Evolutionary conservation across 2,329 filamentous ascomycete species (phyloP).

Genomic region (Alternaria sp.): DNA sequence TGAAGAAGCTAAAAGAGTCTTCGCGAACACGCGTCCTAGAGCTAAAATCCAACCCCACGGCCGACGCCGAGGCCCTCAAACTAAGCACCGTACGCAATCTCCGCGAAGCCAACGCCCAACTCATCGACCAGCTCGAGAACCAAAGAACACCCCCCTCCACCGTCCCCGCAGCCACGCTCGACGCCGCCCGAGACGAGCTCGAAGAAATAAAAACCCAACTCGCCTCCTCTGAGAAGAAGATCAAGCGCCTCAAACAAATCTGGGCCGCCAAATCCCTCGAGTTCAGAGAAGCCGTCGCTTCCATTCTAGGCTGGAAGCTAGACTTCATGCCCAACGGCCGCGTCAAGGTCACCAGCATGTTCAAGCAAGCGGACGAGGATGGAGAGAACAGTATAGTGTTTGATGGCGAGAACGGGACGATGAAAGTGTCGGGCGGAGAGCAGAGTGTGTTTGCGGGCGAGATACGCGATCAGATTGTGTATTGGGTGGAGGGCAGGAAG

Average conservation of each 20-base stretch:
- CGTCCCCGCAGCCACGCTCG: conserved; percentile 78
- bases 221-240: conserved; percentile 78
- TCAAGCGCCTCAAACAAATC: conserved; percentile 86
- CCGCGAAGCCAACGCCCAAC: conserved; percentile 81
- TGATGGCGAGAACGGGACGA: conserved; percentile 91
- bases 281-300: conserved; percentile 94
- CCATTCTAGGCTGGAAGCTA: conserved; percentile 90
- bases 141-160: conserved; percentile 52
- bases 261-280: conserved; percentile 90
- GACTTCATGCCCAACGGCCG: conserved; percentile 98
- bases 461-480: conserved; percentile 86
- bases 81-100: conserved; percentile 77
- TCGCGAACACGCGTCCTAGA: conserved; percentile 83
- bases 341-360: conserved; percentile 87
- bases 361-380: conserved; percentile 73
- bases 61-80: conserved; percentile 84
- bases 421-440: conserved; percentile 95
- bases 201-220: conserved; percentile 59
- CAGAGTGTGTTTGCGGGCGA: conserved; percentile 83
- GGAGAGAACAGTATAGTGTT: conserved; percentile 71
- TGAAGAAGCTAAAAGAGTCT: conserved; percentile 69
- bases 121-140: conserved; percentile 73
- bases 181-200: conserved; percentile 77
- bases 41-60: conserved; percentile 89
- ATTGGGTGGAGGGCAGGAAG: conserved; percentile 93